These are phyloP conservation scores for Paratinospora sagittata DNA, from an alignment of 164 flowering plant genomes.

Conservation along the genomic window DNA sequence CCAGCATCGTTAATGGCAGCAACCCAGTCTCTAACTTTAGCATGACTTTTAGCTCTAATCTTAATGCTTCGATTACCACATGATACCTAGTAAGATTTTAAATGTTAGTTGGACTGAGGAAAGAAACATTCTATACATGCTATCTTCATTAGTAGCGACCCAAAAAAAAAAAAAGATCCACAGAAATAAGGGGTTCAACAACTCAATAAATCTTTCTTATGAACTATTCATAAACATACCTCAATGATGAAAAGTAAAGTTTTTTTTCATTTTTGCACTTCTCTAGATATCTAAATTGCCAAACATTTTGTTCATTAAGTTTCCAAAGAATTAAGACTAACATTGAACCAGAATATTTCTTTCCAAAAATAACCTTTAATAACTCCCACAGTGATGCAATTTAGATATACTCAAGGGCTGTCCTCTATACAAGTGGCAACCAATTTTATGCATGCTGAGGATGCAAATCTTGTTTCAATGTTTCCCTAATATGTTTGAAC, in stretches of 20 bases:
- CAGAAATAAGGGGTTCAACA: background rate
- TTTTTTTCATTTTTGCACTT: background rate
- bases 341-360: no score
- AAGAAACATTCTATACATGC: background rate
- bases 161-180: background rate
- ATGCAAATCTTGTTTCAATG: no score
- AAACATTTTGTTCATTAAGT: background rate
- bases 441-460: background rate
- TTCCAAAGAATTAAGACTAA: background rate
- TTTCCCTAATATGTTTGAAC: no score
- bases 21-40: slow-evolving; percentile 88
- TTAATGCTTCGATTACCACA: slow-evolving; percentile 79
- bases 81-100: slow-evolving; percentile 47
- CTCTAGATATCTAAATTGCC: background rate
- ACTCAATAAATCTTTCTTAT: no score
- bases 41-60: slow-evolving; percentile 53
- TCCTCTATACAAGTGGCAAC: background rate
- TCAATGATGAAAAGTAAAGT: no score
- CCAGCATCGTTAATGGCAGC: slow-evolving; percentile 96
- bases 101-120: slow-evolving; percentile 7
- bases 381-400: background rate
- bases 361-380: background rate
- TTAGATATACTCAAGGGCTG: background rate
- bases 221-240: no score
- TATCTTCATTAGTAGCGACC: background rate